phyloP scores from a whole-genome alignment of 306 rosid species.

The Casuarina glauca region DNA sequence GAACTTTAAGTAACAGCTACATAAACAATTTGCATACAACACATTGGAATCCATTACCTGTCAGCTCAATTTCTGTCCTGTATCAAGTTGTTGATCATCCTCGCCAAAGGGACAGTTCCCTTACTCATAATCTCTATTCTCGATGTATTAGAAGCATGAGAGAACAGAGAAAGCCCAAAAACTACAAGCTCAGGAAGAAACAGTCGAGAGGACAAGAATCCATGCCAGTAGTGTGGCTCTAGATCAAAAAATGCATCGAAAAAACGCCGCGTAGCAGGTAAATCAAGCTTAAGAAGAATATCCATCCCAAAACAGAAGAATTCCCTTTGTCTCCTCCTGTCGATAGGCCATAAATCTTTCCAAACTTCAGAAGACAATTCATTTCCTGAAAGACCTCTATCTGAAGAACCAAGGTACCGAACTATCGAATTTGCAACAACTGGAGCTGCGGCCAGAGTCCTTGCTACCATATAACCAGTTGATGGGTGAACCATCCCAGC shows the following conservation, averaged over 20 bases:
- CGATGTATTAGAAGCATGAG: constrained; percentile 84
- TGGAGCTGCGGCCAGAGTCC: constrained; percentile 96
- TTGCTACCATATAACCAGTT: constrained; percentile 98
- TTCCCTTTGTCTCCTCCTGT: constrained; percentile 92
- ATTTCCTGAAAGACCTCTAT: constrained; percentile 46
- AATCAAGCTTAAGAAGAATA: constrained; percentile 89
- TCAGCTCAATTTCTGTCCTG: constrained; percentile 67
- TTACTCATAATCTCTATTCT: constrained; percentile 93
- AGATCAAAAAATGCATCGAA: constrained; percentile 91
- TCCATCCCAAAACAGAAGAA: constrained; percentile 99
- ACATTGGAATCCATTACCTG: constrained; percentile 18
- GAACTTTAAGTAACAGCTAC: constrained; percentile 31
- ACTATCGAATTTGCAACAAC: constrained; percentile 84
- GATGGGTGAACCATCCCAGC: constrained; percentile 99
- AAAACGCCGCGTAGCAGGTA: constrained; percentile 79
- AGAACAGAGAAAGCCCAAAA: constrained; percentile 87
- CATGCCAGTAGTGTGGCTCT: constrained; percentile 97
- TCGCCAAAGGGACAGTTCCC: constrained; percentile 91
- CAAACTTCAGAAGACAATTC: constrained; percentile 73
- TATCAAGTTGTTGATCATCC: constrained; percentile 87
- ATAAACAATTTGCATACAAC: constrained; percentile 47
- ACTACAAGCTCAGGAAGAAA: constrained; percentile 77
- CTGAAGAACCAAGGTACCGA: constrained; percentile 71
- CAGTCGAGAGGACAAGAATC: constrained; percentile 90
- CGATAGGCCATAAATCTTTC: constrained; percentile 92